A percentile compares a stretch with the other conserved stretches of the same genome.
These are phyloP conservation scores for Sclerotinia trifoliorum DNA, from an alignment of 2,329 filamentous ascomycete species.

Conservation along the genomic window DNA sequence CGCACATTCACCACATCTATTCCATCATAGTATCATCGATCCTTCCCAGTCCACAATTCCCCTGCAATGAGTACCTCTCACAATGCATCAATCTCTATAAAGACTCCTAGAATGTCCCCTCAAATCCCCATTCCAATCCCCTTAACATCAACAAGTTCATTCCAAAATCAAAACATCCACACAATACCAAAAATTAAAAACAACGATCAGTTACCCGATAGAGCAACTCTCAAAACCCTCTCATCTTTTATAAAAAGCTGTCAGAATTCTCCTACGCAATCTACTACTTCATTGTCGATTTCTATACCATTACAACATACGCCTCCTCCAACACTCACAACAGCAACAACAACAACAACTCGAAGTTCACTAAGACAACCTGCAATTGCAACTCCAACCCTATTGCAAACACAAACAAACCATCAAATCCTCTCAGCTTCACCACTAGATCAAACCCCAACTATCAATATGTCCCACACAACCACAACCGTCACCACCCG, in stretches of 20 bases:
- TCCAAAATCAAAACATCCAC: constrained; percentile 1
- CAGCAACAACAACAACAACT: neutral
- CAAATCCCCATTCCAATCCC: neutral
- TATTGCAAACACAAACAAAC: neutral
- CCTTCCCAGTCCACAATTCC: neutral
- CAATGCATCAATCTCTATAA: constrained; percentile 1
- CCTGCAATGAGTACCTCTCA: neutral
- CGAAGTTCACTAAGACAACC: neutral
- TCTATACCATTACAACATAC: neutral
- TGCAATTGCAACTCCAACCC: neutral
- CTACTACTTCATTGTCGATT: neutral
- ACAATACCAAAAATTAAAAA: neutral
- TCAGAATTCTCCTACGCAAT: neutral
- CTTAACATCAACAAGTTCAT: neutral
- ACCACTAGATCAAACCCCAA: neutral
- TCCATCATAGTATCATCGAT: neutral
- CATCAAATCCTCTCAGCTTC: neutral
- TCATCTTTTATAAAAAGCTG: constrained; percentile 20
- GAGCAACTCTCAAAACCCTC: constrained; percentile 7
- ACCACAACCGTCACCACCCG: constrained; percentile 20
- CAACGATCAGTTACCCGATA: constrained; percentile 5
- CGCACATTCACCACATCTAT: neutral
- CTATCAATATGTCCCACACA: constrained; percentile 14
- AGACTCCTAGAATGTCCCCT: neutral
- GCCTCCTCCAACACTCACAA: no score